A percentile compares a stretch with the other conserved stretches of the same genome.
Evolutionary conservation across 2,329 filamentous ascomycete species (phyloP).

Genomic region (Diplodia intermedia): DNA sequence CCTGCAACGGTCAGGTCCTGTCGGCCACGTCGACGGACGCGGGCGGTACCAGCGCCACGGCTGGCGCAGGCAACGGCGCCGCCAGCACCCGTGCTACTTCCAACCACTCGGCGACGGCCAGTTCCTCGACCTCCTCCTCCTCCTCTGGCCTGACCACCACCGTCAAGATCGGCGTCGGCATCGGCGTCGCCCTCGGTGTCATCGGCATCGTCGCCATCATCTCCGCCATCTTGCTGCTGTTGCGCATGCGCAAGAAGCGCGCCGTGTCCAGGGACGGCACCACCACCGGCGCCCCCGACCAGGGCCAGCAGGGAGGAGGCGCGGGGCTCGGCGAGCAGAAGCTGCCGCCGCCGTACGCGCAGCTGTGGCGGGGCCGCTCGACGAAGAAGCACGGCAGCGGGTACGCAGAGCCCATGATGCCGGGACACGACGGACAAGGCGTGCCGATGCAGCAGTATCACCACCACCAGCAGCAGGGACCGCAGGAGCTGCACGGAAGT

Average conservation of each 20-base stretch:
- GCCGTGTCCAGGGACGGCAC: neutral
- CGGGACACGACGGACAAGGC: neutral
- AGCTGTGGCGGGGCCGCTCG: neutral
- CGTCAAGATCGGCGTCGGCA: neutral
- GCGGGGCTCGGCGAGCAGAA: neutral
- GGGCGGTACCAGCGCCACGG: neutral
- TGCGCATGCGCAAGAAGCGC: slow-evolving; percentile 11
- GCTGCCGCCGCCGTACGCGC: neutral
- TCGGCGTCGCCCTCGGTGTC: slow-evolving; percentile 1
- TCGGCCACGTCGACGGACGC: neutral
- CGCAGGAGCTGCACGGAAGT: neutral
- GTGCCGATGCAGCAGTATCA: neutral
- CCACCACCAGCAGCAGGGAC: neutral
- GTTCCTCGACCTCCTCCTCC: neutral
- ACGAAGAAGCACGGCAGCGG: neutral
- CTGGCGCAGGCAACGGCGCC: neutral
- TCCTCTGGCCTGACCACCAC: neutral
- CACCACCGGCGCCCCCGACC: neutral
- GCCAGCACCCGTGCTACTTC: neutral
- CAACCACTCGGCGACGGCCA: neutral
- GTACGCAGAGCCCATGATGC: slow-evolving; percentile 9
- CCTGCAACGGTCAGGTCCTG: slow-evolving; percentile 1
- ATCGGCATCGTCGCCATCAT: slow-evolving; percentile 1
- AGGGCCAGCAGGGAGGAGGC: no score
- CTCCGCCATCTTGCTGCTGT: slow-evolving; percentile 3